Percentiles rank a stretch among this genome's conserved stretches.
phyloP scores from a whole-genome alignment of 192 early-diverging fungal genomes.

The Oehlia diaphana region DNA sequence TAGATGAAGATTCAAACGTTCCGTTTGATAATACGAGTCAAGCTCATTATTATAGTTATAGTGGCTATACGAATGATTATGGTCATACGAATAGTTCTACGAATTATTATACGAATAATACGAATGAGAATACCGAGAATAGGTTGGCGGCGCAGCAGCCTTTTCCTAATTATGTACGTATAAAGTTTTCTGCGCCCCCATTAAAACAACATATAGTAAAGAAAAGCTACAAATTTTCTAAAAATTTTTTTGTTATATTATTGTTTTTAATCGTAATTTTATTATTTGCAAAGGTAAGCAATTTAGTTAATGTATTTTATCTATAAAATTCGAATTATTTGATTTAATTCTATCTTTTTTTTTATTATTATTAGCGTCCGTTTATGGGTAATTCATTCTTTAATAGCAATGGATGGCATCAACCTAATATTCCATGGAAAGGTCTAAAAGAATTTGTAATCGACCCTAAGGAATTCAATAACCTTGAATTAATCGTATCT shows the following conservation, averaged over 20 bases:
- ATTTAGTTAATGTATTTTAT: neutral
- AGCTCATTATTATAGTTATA: too few species aligned
- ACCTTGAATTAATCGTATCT: neutral
- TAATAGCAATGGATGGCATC: neutral
- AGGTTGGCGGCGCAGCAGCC: neutral
- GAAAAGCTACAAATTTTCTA: neutral
- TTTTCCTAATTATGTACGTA: neutral
- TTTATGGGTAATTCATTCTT: neutral
- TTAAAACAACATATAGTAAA: neutral
- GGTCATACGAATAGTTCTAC: too few species aligned
- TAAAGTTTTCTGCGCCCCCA: neutral
- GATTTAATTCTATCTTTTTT: neutral
- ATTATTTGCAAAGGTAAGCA: neutral
- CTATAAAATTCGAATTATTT: neutral
- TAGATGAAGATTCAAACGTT: too few species aligned
- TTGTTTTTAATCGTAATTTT: neutral
- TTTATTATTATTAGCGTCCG: neutral
- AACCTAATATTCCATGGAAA: slow-evolving; percentile 6
- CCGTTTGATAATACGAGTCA: too few species aligned
- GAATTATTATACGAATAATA: too few species aligned
- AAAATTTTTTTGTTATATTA: neutral
- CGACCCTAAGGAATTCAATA: neutral
- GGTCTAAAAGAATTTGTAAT: neutral
- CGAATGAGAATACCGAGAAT: neutral
- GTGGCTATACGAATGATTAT: too few species aligned